phyloP scores from a whole-genome alignment of 257 asterid genomes.

The Lithospermum erythrorhizon region DNA sequence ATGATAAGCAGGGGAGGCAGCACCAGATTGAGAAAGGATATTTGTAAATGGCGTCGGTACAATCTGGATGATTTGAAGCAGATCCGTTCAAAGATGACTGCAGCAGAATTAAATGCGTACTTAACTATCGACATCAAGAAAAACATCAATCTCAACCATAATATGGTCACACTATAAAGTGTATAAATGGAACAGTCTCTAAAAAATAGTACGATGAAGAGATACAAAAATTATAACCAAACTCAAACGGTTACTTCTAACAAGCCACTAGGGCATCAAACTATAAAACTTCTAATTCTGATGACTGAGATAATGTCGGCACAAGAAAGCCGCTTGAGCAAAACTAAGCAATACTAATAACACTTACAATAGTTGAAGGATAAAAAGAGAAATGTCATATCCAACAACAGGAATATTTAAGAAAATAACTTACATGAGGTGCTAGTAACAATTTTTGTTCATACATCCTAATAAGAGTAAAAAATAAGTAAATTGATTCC shows the following conservation, averaged over 20 bases:
- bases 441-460: no score
- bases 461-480: no score
- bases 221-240: neutral
- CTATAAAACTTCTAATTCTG: no score
- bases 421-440: no score
- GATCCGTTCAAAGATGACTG: slow-evolving; percentile 71
- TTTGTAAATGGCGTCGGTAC: slow-evolving; percentile 44
- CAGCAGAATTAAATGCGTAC: slow-evolving; percentile 12
- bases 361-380: no score
- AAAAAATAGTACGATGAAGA: neutral
- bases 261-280: neutral
- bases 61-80: slow-evolving; percentile 61
- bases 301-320: neutral
- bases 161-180: neutral
- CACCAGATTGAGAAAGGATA: slow-evolving; percentile 68
- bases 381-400: no score
- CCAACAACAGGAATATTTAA: no score
- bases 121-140: neutral
- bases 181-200: neutral
- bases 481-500: no score
- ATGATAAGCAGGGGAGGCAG: slow-evolving; percentile 7
- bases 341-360: neutral
- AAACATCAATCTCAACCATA: neutral
- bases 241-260: neutral
- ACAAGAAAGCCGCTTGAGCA: neutral